These are phyloP conservation scores for Plasmopara halstedii DNA, from an alignment of 352 stramenopile genomes.

Conservation along the genomic window DNA sequence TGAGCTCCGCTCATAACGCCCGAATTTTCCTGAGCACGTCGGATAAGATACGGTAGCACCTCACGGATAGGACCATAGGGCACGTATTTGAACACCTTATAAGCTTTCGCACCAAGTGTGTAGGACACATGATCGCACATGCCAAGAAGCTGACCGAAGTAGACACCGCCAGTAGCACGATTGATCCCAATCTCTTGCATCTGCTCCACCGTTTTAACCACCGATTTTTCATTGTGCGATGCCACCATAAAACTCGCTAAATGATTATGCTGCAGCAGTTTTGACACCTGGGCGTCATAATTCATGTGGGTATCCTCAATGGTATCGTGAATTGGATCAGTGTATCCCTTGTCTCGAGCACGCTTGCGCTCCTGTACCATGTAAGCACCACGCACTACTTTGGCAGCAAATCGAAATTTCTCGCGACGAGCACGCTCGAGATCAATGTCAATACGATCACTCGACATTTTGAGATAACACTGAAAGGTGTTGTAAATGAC, in stretches of 20 bases:
- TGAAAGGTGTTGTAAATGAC: conserved; percentile 98
- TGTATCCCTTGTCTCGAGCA: conserved; percentile 65
- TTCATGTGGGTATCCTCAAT: conserved; percentile 92
- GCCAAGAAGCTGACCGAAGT: conserved; percentile 96
- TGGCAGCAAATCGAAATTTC: conserved; percentile 93
- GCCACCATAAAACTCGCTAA: conserved; percentile 95
- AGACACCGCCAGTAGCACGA: conserved; percentile 62
- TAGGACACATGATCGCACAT: conserved; percentile 98
- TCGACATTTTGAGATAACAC: conserved; percentile 95
- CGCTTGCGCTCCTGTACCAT: conserved; percentile 95
- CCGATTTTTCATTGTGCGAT: conserved; percentile 95
- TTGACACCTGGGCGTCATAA: conserved; percentile 90
- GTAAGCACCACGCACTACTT: conserved; percentile 97
- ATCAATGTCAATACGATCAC: conserved; percentile 86
- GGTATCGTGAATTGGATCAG: conserved; percentile 89
- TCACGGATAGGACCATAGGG: conserved; percentile 95
- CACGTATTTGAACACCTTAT: conserved; percentile 97
- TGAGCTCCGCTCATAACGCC: conserved; percentile 79
- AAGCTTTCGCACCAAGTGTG: conserved; percentile 88
- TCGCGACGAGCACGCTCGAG: conserved; percentile 87
- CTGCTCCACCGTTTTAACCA: conserved; percentile 87
- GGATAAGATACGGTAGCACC: conserved; percentile 96
- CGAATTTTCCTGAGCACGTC: conserved; percentile 95
- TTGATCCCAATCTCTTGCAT: conserved; percentile 89
- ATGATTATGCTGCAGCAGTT: conserved; percentile 81